These are phyloP conservation scores for Backusella parvicylindrica DNA, from an alignment of 192 early-diverging fungal species.

Conservation along the genomic window DNA sequence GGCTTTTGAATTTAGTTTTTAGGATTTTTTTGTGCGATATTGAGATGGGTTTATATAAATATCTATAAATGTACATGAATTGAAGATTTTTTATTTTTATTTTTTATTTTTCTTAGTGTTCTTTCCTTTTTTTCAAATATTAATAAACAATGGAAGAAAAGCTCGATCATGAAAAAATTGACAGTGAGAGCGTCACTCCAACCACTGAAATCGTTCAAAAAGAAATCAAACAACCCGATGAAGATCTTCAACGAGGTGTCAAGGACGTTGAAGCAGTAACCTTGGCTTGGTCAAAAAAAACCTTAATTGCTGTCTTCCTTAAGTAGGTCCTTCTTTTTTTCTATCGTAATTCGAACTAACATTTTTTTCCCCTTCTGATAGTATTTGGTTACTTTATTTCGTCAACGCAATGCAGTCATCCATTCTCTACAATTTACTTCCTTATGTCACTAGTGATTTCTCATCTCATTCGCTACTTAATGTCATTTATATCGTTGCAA, in stretches of 20 bases:
- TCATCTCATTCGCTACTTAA: constrained; percentile 1
- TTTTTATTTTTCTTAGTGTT: neutral
- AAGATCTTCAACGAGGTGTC: neutral
- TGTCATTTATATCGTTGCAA: constrained; percentile 7
- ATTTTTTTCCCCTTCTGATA: neutral
- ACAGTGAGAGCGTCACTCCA: neutral
- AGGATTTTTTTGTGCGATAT: neutral
- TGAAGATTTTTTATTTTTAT: neutral
- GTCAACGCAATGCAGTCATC: constrained; percentile 10
- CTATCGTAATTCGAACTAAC: neutral
- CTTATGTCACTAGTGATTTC: constrained; percentile 8
- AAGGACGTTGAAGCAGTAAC: neutral
- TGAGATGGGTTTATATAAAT: neutral
- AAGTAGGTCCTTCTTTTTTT: neutral
- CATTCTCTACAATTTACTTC: neutral
- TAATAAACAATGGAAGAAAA: neutral
- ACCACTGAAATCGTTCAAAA: neutral
- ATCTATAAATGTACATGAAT: neutral
- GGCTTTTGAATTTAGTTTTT: neutral
- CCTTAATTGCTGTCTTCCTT: neutral
- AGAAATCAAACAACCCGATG: neutral
- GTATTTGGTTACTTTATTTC: neutral
- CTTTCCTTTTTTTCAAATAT: neutral
- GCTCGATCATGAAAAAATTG: neutral
- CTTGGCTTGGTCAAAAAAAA: neutral